Base-by-base conservation (phyloP, 1,139 yeast genomes). In the Geotrichum europaeum region DNA sequence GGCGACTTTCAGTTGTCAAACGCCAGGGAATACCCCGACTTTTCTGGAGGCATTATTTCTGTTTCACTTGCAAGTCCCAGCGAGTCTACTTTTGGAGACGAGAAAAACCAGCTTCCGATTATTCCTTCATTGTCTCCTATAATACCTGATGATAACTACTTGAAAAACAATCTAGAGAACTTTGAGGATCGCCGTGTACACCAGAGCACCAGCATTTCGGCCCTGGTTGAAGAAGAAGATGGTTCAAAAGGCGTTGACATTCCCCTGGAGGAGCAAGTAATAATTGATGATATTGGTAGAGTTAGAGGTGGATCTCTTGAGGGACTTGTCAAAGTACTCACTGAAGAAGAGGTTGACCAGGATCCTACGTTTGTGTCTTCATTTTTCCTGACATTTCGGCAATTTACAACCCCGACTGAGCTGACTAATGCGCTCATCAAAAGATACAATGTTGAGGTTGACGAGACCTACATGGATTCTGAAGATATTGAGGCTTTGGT, bases 251-350 rank as follows among this genome's bases (percentile, higher is more conserved):
- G 43, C 25, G 55, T 55, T 43, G 54, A 54, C 34, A 18, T 49
- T 50, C 22, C 56, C 10, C 59, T 65, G 18, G 68, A 65, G 30
- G 60, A 63, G 25, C 67, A 84, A 63, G 74, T 83, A 1, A 66
- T 81, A 55, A 70, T 77, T 22, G 79, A 79, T 59, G 65, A 78
- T 25, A 76, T 79, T 47, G 87, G 87, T 0, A 79, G 79, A 59
- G 73, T 90, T 47, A 74, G 87, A 53, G 96, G 96, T 4, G 92
- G 92, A 0, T 86, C 96, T 0, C 83, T 90, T 67, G 84, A 85
- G 67, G 92, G 92, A 0, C 77, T 90, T 61, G 84, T 91, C 2
- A 82, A 80, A 67, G 78, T 89, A 28, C 74, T 90, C 59, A 89
- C 96, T 0, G 86, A 88, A 71, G 96, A 89, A 70, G 63, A 75